Base-by-base conservation (phyloP, 768 basidiomycete genomes). In the Leccinellum rugosiceps region DNA sequence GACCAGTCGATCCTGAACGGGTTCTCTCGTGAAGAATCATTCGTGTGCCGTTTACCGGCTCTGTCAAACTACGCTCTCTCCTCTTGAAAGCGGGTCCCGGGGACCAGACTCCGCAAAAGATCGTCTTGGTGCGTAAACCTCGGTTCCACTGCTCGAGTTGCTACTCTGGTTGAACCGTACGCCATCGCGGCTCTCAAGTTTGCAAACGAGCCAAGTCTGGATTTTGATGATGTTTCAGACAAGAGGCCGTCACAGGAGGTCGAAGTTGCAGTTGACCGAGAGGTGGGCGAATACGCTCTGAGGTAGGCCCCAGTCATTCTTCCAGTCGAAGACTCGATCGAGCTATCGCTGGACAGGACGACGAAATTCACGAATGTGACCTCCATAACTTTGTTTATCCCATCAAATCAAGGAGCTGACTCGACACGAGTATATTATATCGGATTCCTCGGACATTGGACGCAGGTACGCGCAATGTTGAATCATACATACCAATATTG, bases 351-450 rank as follows among this genome's bases (percentile, higher is more conserved):
- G 50, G 30, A 23, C 55, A 96, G 94, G 74, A 81, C 90, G 8
- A 84, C 91, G 6, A 95, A 93, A 69, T 97, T 96, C 69, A 83
- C 87, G 7, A 90, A 90, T 52, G 73, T 94, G 1, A 87, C 89
- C 5, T 87, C 84, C 8, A 67, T 97, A n/a, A 89, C 92, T 2
- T 65, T 96, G 8, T 94, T 88, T 69, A 83, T 96, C 65, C 92
- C 93, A 3, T 79, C 80, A 2, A 83, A 87, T 3, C 90, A 88
- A 68, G 92, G 91, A 31, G 90, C 88, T 11, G 88, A 92, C 14
- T 83, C 82, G 0, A 84, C 83, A 0, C 80, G 85, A 26, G 75
- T 96, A 10, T 95, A 91, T 66, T 96, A 94, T 65, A 68, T 96
- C 25, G 93, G 94, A 14, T 87, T 96, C 66, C 76, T 92, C 17